Percentiles rank a stretch among this genome's conserved stretches.
Conservation (phyloP, 495 filamentous ascomycete genomes). For the Pseudevernia furfuracea region DNA sequence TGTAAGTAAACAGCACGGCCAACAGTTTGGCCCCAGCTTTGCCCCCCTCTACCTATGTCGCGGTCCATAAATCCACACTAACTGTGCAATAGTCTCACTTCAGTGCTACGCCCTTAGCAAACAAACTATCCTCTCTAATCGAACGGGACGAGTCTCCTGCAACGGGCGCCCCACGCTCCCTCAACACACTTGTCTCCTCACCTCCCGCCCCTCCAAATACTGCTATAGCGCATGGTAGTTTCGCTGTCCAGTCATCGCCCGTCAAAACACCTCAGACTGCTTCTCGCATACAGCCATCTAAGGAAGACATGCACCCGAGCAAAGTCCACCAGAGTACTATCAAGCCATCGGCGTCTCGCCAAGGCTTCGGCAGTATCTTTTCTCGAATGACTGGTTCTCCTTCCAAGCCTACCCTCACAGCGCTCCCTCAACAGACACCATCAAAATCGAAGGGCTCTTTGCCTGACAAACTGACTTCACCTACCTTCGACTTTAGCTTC, state of each 20-base stretch:
- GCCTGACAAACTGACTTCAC: conserved; percentile 39
- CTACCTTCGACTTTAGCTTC: conserved; percentile 70
- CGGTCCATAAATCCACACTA: background rate
- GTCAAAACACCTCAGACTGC: conserved; percentile 45
- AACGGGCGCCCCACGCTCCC: conserved; percentile 19
- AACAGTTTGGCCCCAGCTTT: background rate
- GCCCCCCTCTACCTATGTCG: background rate
- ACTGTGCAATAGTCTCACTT: background rate
- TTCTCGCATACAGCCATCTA: conserved; percentile 40
- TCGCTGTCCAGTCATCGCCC: conserved; percentile 33
- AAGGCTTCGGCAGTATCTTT: conserved; percentile 37
- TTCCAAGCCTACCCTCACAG: background rate
- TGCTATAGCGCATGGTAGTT: conserved; percentile 20
- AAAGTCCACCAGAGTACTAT: conserved; percentile 62
- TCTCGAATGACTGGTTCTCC: conserved; percentile 13
- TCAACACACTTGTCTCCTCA: conserved; percentile 38
- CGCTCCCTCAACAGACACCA: conserved; percentile 25
- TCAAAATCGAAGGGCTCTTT: conserved; percentile 37
- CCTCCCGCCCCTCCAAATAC: conserved; percentile 37
- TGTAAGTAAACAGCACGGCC: conserved; percentile 6
- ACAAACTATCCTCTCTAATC: conserved; percentile 36
- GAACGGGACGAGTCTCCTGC: conserved; percentile 36
- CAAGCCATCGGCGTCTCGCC: conserved; percentile 54
- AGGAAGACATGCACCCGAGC: conserved; percentile 72
- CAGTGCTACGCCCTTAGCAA: conserved; percentile 3